These are phyloP conservation scores for Astrocystis sublimbata DNA, from an alignment of 495 filamentous ascomycete species.

Conservation along the genomic window DNA sequence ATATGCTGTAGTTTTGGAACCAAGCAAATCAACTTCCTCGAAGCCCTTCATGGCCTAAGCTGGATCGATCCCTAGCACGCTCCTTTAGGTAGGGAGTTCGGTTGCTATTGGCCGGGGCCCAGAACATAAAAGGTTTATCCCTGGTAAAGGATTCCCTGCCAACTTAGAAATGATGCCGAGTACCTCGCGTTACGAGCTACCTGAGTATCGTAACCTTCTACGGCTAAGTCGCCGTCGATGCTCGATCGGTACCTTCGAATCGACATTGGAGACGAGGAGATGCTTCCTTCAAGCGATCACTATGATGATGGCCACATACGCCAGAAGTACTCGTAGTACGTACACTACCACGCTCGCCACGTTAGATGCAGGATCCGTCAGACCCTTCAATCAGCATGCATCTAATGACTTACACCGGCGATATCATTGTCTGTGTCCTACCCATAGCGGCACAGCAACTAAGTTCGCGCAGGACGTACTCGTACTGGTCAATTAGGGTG, in stretches of 20 bases:
- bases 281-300: neutral
- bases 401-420: constrained; percentile 11
- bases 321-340: no score
- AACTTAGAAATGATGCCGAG: neutral
- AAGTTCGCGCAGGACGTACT: constrained; percentile 5
- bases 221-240: neutral
- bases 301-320: neutral
- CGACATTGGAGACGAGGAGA: no score
- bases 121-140: neutral
- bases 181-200: neutral
- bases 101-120: neutral
- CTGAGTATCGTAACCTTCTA: no score
- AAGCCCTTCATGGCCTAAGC: neutral
- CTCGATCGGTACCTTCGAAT: no score
- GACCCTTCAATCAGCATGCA: constrained; percentile 17
- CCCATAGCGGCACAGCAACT: constrained; percentile 3
- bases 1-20: neutral
- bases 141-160: neutral
- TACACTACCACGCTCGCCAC: no score
- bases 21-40: neutral
- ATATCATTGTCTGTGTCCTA: neutral
- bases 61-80: neutral
- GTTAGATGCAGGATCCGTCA: constrained; percentile 4
- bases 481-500: neutral
- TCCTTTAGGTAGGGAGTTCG: neutral